A percentile compares a stretch with the other conserved stretches of the same genome.
These are phyloP conservation scores for Penicillium steckii DNA, from an alignment of 495 filamentous ascomycete genomes.

Conservation along the genomic window DNA sequence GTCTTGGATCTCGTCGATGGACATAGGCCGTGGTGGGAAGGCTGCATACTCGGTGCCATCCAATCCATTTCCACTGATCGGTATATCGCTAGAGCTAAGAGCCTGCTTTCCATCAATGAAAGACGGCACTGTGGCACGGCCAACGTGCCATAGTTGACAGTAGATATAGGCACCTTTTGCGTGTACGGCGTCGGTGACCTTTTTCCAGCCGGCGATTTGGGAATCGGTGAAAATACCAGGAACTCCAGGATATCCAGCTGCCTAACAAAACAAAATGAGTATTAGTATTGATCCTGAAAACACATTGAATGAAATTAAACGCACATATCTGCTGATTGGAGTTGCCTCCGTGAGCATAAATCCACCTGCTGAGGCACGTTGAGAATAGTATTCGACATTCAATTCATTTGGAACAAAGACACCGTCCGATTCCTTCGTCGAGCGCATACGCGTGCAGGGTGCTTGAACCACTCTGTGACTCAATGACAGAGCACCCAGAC, in stretches of 20 bases:
- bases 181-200: conserved; percentile 52
- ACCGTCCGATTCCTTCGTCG: conserved; percentile 36
- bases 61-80: conserved; percentile 24
- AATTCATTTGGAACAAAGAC: conserved; percentile 39
- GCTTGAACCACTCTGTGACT: conserved; percentile 52
- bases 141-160: conserved; percentile 53
- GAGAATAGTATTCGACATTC: conserved; percentile 48
- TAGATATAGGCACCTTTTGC: conserved; percentile 49
- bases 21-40: conserved; percentile 41
- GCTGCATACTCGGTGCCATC: conserved; percentile 30
- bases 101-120: conserved; percentile 25
- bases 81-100: conserved; percentile 22
- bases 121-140: conserved; percentile 42
- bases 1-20: conserved; percentile 40
- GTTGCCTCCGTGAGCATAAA: conserved; percentile 51
- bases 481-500: conserved; percentile 43
- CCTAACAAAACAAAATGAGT: conserved; percentile 12
- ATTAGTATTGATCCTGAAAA: no score
- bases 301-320: not conserved
- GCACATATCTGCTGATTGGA: conserved; percentile 30
- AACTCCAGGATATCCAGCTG: conserved; percentile 41
- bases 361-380: conserved; percentile 46
- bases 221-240: conserved; percentile 46
- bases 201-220: conserved; percentile 50
- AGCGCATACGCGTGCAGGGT: conserved; percentile 53